These are phyloP conservation scores for Nepenthes alata DNA, from an alignment of 179 eudicot genomes.

Conservation along the genomic window DNA sequence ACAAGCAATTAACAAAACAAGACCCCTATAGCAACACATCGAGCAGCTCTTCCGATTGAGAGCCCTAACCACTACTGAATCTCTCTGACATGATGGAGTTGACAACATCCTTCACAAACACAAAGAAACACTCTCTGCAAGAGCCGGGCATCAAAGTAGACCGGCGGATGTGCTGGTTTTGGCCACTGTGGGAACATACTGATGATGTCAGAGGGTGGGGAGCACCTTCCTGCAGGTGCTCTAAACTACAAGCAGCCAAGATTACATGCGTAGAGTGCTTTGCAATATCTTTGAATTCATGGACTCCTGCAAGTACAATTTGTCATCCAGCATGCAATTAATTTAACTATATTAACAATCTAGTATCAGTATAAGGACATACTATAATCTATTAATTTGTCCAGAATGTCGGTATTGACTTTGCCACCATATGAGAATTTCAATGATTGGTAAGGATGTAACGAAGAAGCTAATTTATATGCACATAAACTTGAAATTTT, in stretches of 20 bases:
- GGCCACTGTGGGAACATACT: constrained; percentile 34
- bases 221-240: constrained; percentile 30
- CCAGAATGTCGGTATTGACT: no score
- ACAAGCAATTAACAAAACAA: not conserved
- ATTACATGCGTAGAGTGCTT: constrained; percentile 69
- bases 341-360: not conserved
- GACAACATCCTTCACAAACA: constrained; percentile 63
- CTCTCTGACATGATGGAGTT: constrained; percentile 36
- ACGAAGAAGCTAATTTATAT: no score
- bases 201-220: constrained; percentile 18
- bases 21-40: not conserved
- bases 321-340: not conserved
- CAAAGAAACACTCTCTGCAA: constrained; percentile 64
- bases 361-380: not conserved
- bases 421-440: no score
- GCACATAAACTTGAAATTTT: no score
- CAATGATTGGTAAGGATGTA: no score
- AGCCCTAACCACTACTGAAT: not conserved
- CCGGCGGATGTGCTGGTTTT: constrained; percentile 22
- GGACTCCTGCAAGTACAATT: constrained; percentile 33
- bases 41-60: not conserved
- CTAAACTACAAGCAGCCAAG: constrained; percentile 66
- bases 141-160: constrained; percentile 48
- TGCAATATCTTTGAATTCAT: constrained; percentile 71
- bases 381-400: not conserved